These are phyloP conservation scores for Balansia obtecta DNA, from an alignment of 2,329 filamentous ascomycete species.

Conservation along the genomic window DNA sequence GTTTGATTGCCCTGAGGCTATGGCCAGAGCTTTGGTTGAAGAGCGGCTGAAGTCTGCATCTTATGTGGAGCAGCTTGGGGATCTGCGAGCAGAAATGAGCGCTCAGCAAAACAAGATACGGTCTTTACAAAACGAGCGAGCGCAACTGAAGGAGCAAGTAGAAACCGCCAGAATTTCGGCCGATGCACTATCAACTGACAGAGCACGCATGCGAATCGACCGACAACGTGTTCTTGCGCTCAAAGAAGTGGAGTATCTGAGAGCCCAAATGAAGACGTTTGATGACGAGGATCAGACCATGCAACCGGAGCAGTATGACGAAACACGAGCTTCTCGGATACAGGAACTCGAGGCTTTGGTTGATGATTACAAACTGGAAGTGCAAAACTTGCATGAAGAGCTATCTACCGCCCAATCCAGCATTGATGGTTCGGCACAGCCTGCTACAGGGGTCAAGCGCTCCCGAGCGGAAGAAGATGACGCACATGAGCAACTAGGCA, in stretches of 20 bases:
- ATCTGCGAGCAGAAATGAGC: constrained; percentile 62
- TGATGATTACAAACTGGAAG: constrained; percentile 73
- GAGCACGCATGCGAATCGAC: constrained; percentile 64
- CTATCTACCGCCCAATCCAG: constrained; percentile 51
- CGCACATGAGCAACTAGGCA: constrained; percentile 61
- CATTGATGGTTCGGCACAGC: constrained; percentile 19
- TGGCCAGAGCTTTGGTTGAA: constrained; percentile 73
- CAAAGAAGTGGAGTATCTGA: constrained; percentile 89
- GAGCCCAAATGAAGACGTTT: constrained; percentile 80
- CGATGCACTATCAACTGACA: constrained; percentile 41
- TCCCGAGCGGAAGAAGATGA: constrained; percentile 48
- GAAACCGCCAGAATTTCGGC: constrained; percentile 51
- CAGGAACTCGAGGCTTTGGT: constrained; percentile 75
- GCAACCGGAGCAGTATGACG: constrained; percentile 66
- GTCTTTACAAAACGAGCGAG: constrained; percentile 57
- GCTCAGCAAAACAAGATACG: constrained; percentile 68
- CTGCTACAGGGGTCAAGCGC: constrained; percentile 48
- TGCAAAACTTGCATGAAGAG: constrained; percentile 61
- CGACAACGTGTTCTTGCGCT: constrained; percentile 73
- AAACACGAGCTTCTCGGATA: constrained; percentile 60
- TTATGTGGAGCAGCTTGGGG: constrained; percentile 69
- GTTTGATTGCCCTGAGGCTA: constrained; percentile 77
- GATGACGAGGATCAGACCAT: constrained; percentile 83
- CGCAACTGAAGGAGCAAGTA: constrained; percentile 51
- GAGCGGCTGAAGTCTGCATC: constrained; percentile 70